Evolutionary conservation across 2,329 filamentous ascomycete species (phyloP).

Genomic region (Sporothrix luriei): DNA sequence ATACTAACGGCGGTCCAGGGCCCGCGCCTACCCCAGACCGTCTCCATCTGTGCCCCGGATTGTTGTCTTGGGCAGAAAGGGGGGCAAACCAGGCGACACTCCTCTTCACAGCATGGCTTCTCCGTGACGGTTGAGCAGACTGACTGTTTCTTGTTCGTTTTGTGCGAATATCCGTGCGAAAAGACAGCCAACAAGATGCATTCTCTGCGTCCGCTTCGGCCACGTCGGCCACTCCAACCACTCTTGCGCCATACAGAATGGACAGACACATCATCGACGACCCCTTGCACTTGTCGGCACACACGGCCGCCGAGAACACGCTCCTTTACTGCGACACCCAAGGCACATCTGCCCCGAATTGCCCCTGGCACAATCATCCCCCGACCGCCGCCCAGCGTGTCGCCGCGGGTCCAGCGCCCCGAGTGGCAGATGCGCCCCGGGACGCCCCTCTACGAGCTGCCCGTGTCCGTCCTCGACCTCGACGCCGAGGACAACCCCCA

Average conservation of each 20-base stretch:
- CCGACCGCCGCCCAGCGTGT: not conserved
- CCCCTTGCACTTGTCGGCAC: not conserved
- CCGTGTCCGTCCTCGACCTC: slow-evolving; percentile 54
- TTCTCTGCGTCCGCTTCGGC: not conserved
- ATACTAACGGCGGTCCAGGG: not conserved
- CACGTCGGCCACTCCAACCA: not conserved
- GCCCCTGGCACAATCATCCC: not conserved
- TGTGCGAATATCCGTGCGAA: too few species aligned
- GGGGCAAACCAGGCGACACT: not conserved
- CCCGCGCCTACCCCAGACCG: slow-evolving; percentile 18
- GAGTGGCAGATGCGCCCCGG: not conserved
- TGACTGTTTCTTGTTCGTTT: not conserved
- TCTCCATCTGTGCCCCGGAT: slow-evolving; percentile 18
- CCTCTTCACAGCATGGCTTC: not conserved
- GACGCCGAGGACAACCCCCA: slow-evolving; percentile 51
- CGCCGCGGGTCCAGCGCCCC: not conserved
- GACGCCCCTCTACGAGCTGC: slow-evolving; percentile 45
- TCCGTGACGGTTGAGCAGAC: not conserved
- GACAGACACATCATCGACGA: not conserved
- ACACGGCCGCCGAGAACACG: not conserved
- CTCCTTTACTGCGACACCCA: not conserved
- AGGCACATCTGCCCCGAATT: not conserved
- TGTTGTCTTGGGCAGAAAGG: not conserved
- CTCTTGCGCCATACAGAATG: not conserved
- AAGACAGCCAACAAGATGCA: not conserved